phyloP scores from a whole-genome alignment of 768 basidiomycete species.

The Panaeolus cyanescens region DNA sequence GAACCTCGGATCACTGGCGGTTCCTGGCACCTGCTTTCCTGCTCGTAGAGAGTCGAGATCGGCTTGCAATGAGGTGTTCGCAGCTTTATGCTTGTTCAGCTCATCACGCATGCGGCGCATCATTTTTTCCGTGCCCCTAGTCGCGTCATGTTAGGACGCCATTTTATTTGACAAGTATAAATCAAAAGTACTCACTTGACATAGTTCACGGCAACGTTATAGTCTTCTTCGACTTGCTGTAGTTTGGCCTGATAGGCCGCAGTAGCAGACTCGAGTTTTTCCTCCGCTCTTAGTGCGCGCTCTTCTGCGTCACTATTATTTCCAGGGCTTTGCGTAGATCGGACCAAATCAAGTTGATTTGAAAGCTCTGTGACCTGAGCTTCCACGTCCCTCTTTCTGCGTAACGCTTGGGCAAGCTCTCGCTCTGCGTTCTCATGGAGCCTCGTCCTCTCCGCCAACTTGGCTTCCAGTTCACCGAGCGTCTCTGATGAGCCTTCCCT shows the following conservation, averaged over 20 bases:
- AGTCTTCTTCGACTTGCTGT: slow-evolving; percentile 92
- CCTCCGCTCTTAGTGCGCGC: slow-evolving; percentile 67
- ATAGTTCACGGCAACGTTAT: slow-evolving; percentile 95
- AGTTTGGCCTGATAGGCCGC: slow-evolving; percentile 76
- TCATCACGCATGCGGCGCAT: slow-evolving; percentile 97
- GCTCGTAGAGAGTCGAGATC: slow-evolving; percentile 77
- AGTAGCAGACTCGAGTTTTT: slow-evolving; percentile 78
- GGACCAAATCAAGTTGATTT: slow-evolving; percentile 65
- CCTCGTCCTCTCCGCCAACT: slow-evolving; percentile 72
- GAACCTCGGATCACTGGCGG: slow-evolving; percentile 27
- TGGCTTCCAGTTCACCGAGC: slow-evolving; percentile 75
- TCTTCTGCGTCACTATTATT: slow-evolving; percentile 31
- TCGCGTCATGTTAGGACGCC: slow-evolving; percentile 9
- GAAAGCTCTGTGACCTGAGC: slow-evolving; percentile 65
- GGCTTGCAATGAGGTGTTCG: slow-evolving; percentile 78
- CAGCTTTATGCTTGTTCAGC: slow-evolving; percentile 84
- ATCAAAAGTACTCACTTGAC: slow-evolving; percentile 73
- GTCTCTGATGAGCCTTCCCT: slow-evolving; percentile 38
- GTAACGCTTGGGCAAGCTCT: slow-evolving; percentile 66
- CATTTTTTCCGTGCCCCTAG: slow-evolving; percentile 96
- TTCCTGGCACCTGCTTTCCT: slow-evolving; percentile 46
- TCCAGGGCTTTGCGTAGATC: slow-evolving; percentile 58
- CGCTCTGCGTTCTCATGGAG: slow-evolving; percentile 76
- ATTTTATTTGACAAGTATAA: slow-evolving; percentile 13
- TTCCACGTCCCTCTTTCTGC: slow-evolving; percentile 76